Conservation (phyloP, 331 rosid genomes). For the Quercus phellos region DNA sequence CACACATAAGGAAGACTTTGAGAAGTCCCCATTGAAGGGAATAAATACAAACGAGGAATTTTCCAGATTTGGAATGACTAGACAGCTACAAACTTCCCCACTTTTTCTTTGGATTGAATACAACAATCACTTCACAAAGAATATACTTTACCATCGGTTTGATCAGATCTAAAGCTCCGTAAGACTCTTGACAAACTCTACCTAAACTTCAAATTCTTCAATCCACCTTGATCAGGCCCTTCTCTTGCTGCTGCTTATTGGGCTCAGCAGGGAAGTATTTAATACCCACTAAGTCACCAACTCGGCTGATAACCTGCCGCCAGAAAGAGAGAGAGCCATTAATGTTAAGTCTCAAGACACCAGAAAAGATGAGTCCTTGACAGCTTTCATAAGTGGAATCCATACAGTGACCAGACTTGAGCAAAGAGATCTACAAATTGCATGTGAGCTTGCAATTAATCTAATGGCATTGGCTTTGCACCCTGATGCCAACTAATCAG, state of each 20-base stretch:
- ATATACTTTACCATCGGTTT: not conserved
- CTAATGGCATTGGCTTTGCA: not conserved
- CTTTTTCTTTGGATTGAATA: no score
- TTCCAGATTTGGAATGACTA: not conserved
- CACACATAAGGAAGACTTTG: not conserved
- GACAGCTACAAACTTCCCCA: not conserved
- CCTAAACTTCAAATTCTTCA: not conserved
- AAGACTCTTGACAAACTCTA: not conserved
- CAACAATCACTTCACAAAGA: not conserved
- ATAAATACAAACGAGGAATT: not conserved
- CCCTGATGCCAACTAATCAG: not conserved
- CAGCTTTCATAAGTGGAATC: not conserved
- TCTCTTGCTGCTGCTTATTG: constrained; percentile 37
- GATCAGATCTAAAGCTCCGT: not conserved
- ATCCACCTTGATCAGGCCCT: constrained; percentile 21
- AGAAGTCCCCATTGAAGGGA: not conserved
- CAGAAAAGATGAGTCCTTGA: not conserved
- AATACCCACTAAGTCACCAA: constrained; percentile 77
- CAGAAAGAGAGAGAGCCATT: not conserved
- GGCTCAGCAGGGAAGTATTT: constrained; percentile 89
- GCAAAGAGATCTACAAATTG: not conserved
- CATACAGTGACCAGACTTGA: not conserved
- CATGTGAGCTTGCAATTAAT: not conserved
- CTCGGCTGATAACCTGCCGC: constrained; percentile 62
- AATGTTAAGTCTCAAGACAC: not conserved